A percentile compares a stretch with the other conserved stretches of the same genome.
Conservation (phyloP, 768 basidiomycete genomes). For the Cyathus striatus region DNA sequence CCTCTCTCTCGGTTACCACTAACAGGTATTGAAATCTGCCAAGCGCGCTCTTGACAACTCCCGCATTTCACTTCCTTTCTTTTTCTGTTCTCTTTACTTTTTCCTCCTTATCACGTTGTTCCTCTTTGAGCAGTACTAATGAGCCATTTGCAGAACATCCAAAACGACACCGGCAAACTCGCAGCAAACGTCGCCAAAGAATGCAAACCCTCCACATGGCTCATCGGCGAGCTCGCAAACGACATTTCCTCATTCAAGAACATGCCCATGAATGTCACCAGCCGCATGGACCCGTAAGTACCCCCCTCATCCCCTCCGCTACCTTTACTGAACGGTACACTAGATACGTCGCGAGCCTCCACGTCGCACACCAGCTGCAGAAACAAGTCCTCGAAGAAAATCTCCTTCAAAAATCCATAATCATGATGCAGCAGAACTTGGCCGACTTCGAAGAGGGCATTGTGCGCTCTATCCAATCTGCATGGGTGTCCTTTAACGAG, state of each 20-base stretch:
- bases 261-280: constrained; percentile 79
- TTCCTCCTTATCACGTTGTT: too few relatives aligned
- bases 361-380: constrained; percentile 75
- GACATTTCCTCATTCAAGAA: constrained; percentile 92
- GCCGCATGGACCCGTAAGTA: constrained; percentile 79
- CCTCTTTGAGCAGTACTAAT: too few relatives aligned
- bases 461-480: constrained; percentile 90
- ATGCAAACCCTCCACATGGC: constrained; percentile 78
- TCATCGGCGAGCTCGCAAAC: constrained; percentile 83
- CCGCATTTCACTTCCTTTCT: too few relatives aligned
- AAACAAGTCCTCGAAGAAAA: constrained; percentile 98
- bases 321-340: too few relatives aligned
- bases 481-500: constrained; percentile 96
- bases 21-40: too few relatives aligned
- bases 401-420: constrained; percentile 92
- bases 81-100: too few relatives aligned
- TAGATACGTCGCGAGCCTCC: constrained; percentile 66
- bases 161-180: constrained; percentile 92
- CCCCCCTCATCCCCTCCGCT: too few relatives aligned
- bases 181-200: constrained; percentile 91
- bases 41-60: too few relatives aligned
- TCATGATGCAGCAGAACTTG: constrained; percentile 97
- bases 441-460: constrained; percentile 97
- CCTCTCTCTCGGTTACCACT: too few relatives aligned
- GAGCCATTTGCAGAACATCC: constrained; percentile 90